Evolutionary conservation across 345 rosid genomes (phyloP).

Genomic region (Pugionium dolabratum): DNA sequence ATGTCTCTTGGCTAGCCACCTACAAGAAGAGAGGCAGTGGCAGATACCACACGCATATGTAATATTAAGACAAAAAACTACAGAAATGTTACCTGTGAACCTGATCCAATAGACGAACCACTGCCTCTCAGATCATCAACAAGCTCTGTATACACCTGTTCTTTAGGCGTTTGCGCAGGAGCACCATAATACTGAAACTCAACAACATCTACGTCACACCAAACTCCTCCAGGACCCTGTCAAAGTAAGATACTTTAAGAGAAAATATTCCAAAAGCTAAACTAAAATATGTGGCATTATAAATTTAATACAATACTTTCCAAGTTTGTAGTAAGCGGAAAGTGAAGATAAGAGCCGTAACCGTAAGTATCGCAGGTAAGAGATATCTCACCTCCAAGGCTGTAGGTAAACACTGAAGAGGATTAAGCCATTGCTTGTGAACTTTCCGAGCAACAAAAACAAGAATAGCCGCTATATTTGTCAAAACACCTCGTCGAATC

Average conservation of each 20-base stretch:
- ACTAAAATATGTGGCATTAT: background rate
- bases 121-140: constrained; percentile 78
- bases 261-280: background rate
- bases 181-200: constrained; percentile 84
- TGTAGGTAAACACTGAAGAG: constrained; percentile 69
- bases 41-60: background rate
- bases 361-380: background rate
- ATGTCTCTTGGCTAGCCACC: constrained; percentile 89
- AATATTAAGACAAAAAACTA: background rate
- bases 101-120: constrained; percentile 71
- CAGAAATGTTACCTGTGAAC: constrained; percentile 66
- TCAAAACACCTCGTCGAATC: constrained; percentile 63
- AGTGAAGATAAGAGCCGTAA: background rate
- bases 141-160: constrained; percentile 72
- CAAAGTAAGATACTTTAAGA: background rate
- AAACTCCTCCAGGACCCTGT: constrained; percentile 87
- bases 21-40: constrained; percentile 27
- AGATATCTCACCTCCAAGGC: constrained; percentile 63
- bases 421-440: constrained; percentile 81
- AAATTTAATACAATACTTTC: background rate
- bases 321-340: background rate
- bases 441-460: constrained; percentile 82
- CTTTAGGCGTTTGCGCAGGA: constrained; percentile 74
- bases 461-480: constrained; percentile 66
- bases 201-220: constrained; percentile 90